Conservation (phyloP, 2,329 filamentous ascomycete genomes). For the Alternaria arbusti region DNA sequence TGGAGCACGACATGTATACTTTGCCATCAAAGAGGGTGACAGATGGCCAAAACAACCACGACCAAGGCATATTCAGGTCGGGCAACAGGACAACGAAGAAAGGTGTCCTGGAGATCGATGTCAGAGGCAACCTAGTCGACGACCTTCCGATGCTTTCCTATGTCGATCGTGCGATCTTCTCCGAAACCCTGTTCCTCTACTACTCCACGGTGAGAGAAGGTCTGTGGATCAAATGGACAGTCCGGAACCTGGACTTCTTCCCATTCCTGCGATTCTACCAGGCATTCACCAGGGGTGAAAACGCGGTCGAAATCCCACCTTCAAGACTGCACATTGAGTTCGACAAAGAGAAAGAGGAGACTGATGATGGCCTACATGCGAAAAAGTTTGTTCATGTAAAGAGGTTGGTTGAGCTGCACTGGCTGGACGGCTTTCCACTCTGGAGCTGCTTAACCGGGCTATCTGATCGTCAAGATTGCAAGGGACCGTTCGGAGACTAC, state of each 20-base stretch:
- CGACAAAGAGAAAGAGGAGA: not conserved
- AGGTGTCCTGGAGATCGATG: not conserved
- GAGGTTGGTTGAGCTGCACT: conserved; percentile 2
- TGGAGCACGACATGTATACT: not conserved
- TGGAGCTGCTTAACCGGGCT: conserved; percentile 5
- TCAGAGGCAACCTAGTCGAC: conserved; percentile 3
- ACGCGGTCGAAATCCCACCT: not conserved
- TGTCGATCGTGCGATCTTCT: not conserved
- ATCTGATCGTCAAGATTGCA: not conserved
- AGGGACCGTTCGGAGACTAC: not conserved
- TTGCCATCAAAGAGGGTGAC: not conserved
- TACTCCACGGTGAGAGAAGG: not conserved
- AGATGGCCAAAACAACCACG: not conserved
- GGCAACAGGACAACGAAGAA: not conserved
- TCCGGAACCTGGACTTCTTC: not conserved
- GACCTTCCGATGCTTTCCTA: conserved; percentile 2
- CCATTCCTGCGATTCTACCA: conserved; percentile 3
- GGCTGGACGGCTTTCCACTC: conserved; percentile 3
- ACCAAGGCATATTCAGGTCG: not conserved
- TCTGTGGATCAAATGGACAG: not conserved
- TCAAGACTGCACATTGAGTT: not conserved
- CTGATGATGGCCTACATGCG: not conserved
- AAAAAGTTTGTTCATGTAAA: not conserved
- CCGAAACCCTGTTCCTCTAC: not conserved
- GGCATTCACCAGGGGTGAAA: not conserved